Conservation (phyloP, 208 protist species). For the Naegleria gruberi region DNA sequence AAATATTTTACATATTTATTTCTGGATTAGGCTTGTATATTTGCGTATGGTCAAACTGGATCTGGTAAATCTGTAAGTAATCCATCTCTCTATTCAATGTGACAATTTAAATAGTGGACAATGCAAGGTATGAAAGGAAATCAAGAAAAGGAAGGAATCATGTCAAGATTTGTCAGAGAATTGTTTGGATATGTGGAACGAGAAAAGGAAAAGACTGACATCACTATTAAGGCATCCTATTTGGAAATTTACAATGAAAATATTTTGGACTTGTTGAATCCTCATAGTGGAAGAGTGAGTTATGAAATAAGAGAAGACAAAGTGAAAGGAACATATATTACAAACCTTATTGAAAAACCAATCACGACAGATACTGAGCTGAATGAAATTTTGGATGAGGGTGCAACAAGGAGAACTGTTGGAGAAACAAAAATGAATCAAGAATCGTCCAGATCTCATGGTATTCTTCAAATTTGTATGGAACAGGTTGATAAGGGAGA, state of each 20-base stretch:
- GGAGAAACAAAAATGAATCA: slow-evolving; percentile 45
- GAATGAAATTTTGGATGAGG: slow-evolving; percentile 60
- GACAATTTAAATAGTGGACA: not conserved
- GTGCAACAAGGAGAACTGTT: slow-evolving; percentile 2
- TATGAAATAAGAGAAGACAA: slow-evolving; percentile 11
- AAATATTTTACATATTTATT: not conserved
- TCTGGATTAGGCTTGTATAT: not conserved
- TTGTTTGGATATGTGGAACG: not conserved
- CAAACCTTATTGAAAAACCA: slow-evolving; percentile 21
- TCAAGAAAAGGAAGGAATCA: slow-evolving; percentile 26
- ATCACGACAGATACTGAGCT: slow-evolving; percentile 59
- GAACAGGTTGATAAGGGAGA: slow-evolving; percentile 9
- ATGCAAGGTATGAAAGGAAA: slow-evolving; percentile 27
- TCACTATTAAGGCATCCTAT: slow-evolving; percentile 40
- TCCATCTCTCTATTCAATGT: too few relatives aligned
- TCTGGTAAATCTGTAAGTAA: not conserved
- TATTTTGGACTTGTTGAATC: slow-evolving; percentile 23
- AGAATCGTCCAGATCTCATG: slow-evolving; percentile 46
- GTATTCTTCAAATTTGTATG: slow-evolving; percentile 35
- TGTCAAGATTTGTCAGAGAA: slow-evolving; percentile 23
- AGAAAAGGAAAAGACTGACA: slow-evolving; percentile 5
- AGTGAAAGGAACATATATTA: slow-evolving; percentile 21
- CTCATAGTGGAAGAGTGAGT: slow-evolving; percentile 11
- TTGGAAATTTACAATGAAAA: slow-evolving; percentile 14
- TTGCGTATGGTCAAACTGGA: not conserved